phyloP scores from a whole-genome alignment of 305 asterid genomes.

The Andrographis paniculata region DNA sequence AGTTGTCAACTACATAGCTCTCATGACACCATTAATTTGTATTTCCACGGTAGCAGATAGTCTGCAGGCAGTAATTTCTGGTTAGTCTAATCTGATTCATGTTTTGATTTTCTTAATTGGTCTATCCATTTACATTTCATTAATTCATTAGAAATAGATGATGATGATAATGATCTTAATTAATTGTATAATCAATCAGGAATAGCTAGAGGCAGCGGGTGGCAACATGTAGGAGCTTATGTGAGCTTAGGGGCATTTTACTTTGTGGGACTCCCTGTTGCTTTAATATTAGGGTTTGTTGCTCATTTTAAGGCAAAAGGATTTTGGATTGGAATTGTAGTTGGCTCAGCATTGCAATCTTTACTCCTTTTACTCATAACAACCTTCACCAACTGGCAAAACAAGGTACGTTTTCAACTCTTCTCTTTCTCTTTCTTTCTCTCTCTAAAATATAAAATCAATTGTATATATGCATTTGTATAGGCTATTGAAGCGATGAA shows the following conservation, averaged over 20 bases:
- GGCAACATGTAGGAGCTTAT: constrained; percentile 43
- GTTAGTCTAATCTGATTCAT: background rate
- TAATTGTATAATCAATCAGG: no score
- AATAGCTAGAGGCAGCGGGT: constrained; percentile 47
- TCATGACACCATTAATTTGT: constrained; percentile 20
- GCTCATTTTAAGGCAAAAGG: constrained; percentile 29
- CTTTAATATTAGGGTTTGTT: constrained; percentile 31
- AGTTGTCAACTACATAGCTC: constrained; percentile 17
- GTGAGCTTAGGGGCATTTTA: constrained; percentile 41
- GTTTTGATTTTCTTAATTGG: background rate
- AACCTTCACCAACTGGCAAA: constrained; percentile 33
- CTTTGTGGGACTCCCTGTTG: constrained; percentile 35
- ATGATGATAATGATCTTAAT: background rate
- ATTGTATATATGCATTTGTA: no score
- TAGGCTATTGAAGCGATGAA: no score
- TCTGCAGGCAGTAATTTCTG: constrained; percentile 20
- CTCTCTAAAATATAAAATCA: no score
- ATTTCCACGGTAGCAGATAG: constrained; percentile 20
- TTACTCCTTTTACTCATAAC: constrained; percentile 27
- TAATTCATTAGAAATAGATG: background rate
- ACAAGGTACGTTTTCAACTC: no score
- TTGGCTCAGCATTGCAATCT: constrained; percentile 29
- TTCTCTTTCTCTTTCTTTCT: no score
- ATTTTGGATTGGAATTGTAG: constrained; percentile 39
- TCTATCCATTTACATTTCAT: background rate